Evolutionary conservation across 1,284 basidiomycete species (phyloP).

Genomic region (Moesziomyces parantarcticus): DNA sequence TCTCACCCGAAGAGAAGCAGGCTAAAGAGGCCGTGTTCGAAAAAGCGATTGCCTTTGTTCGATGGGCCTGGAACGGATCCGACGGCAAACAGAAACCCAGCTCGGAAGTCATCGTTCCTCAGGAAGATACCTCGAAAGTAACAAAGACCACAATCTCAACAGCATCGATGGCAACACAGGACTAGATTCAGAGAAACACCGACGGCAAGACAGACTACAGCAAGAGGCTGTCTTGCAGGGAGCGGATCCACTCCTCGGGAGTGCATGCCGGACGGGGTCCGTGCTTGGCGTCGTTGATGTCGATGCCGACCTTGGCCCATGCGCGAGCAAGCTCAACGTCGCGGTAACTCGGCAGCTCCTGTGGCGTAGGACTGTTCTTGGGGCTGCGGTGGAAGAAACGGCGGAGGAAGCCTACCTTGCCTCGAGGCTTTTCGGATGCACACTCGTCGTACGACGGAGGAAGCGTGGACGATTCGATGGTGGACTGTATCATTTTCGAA

Average conservation of each 20-base stretch:
- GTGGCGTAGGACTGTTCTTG: not conserved
- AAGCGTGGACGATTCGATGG: not conserved
- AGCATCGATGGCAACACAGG: not conserved
- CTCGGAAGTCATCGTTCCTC: constrained; percentile 25
- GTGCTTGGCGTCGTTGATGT: constrained; percentile 38
- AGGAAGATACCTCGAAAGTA: constrained; percentile 13
- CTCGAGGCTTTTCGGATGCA: not conserved
- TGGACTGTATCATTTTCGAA: not conserved
- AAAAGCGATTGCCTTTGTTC: constrained; percentile 35
- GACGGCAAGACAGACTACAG: not conserved
- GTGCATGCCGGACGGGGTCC: constrained; percentile 44
- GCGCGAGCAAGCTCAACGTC: constrained; percentile 29
- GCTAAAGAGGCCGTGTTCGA: constrained; percentile 30
- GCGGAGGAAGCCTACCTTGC: constrained; percentile 19
- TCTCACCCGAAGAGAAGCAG: constrained; percentile 26
- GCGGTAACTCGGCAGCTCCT: constrained; percentile 34
- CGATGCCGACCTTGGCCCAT: constrained; percentile 44
- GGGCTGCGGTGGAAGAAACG: constrained; percentile 31
- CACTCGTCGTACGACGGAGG: constrained; percentile 26
- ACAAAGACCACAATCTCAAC: constrained; percentile 10
- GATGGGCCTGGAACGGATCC: constrained; percentile 41
- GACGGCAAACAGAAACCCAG: constrained; percentile 14
- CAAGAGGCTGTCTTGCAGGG: constrained; percentile 21
- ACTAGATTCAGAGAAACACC: not conserved
- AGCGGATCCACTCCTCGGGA: constrained; percentile 24